Percentiles rank a stretch among this genome's conserved stretches.
Conservation (phyloP, 768 basidiomycete species). For the Hypholoma sublateritium region DNA sequence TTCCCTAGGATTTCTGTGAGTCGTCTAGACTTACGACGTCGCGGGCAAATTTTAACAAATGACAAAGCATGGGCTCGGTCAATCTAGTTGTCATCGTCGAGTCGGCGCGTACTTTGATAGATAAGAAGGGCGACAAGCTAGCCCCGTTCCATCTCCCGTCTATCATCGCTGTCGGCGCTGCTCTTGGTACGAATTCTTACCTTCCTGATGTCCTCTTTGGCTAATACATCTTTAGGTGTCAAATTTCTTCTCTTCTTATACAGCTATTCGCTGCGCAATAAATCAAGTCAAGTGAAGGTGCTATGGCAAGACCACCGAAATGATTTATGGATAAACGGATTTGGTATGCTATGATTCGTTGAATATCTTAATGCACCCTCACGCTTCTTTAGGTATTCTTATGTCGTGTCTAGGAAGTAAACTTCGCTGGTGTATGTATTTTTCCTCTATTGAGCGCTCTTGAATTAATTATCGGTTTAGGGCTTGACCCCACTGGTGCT, state of each 20-base stretch:
- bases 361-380: neutral
- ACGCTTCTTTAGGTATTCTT: conserved; percentile 55
- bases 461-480: conserved; percentile 30
- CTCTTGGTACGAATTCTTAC: conserved; percentile 57
- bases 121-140: conserved; percentile 50
- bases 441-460: conserved; percentile 7
- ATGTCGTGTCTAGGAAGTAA: conserved; percentile 85
- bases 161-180: conserved; percentile 78
- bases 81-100: conserved; percentile 92
- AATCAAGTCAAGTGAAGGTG: conserved; percentile 90
- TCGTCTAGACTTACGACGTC: neutral
- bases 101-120: conserved; percentile 70
- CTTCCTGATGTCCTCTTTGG: neutral
- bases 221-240: conserved; percentile 46
- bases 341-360: conserved; percentile 44
- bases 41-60: neutral
- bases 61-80: conserved; percentile 80
- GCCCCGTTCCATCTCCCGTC: conserved; percentile 77
- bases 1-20: conserved; percentile 28
- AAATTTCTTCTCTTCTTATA: conserved; percentile 89
- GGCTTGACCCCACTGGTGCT: conserved; percentile 77
- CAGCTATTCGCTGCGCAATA: conserved; percentile 74
- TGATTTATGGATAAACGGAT: conserved; percentile 83
- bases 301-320: conserved; percentile 97
- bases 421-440: conserved; percentile 72